Base-by-base conservation (phyloP, 2,329 filamentous ascomycete genomes). In the Arachnomyces sp. region DNA sequence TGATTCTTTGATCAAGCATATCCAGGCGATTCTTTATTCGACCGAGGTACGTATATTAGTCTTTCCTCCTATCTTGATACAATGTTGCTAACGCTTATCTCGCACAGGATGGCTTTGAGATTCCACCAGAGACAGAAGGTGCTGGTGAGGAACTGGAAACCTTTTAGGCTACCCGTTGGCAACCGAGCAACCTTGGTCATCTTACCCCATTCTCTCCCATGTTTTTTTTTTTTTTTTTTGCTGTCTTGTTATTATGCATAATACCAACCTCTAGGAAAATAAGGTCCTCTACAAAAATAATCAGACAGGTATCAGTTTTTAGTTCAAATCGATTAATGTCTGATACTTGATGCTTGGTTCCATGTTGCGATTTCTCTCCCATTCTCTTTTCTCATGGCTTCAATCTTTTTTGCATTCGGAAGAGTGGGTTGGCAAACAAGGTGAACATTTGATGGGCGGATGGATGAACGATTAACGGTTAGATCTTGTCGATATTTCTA, bases 1-100 rank as follows among this genome's bases (percentile, higher is more conserved):
- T 55, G 84, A 88, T 47, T 83, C 87, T 12, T 72, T 98, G 48
- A 77, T 96, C 63, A 95, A 95, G 77, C 82, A 90, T 63, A 95
- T 98, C 64, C 92, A 98, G 71, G 81, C 79, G 28, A 96, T 96
- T 60, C 74, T 98, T 49, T 98, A 98, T 75, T 95, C 88, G 46
- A 98, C 92, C 46, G 92, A 98, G 74, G 75, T 77, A 61, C 43
- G 57, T 38, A 31, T 28, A 11, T 18, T 16, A 25, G 28, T 15
- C 18, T n/a, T 36, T 21, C 13, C 29, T 17, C 9, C 8, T 8
- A 8, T 28, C 16, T 21, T 40, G 32, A 40, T 30, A 14, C 16
- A 21, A 34, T 21, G 13, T 11, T 34, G 31, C 31, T 34, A 11
- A 14, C 8, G 31, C 8, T 39, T 34, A n/a, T n/a, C n/a, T n/a